Evolutionary conservation across 2,329 filamentous ascomycete species (phyloP), one percentile per base, ranked within the genome.

Genomic region (Fusarium paranaense): DNA sequence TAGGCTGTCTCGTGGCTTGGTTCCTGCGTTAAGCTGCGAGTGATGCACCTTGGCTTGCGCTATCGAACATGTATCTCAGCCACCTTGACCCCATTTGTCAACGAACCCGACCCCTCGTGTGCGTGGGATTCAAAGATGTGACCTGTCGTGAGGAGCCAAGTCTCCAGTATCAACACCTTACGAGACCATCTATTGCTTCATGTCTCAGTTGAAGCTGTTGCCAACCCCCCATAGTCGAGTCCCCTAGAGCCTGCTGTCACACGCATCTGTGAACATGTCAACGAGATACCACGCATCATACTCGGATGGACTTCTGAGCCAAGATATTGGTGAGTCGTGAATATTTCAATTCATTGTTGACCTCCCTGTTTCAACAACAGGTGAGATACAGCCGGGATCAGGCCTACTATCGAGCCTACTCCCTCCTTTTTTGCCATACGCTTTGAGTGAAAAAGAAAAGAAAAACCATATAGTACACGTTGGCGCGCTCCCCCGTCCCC

Each of bases 391-490:
- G 42, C 33, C 58, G 20, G 56, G 66, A 67, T 47, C 56, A 58
- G 58, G 57, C 38, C 45, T 54, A 66, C 33, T 61, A 45, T 42
- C 58, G 57, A 69, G 66, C 67, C 64, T 27, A 60, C 65, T 65
- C 68, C 60, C 57, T 32, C 66, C 62, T 69, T 66, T 69, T 62
- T 70, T 74, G 60, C 57, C 54, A 67, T 64, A 54, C 69, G 66
- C 67, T 70, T 66, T 32, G 64, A 62, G 40, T 52, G 42, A 18
- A 25, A 57, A 57, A 62, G 22, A 37, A 54, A 35, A 64, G 22
- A 72, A 14, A 42, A 64, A 62, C 64, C 64, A 72, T 75, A 72
- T 78, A 71, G 57, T 78, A 79, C 76, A 78, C 63, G 38, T 71
- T 74, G 70, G 57, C 66, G 59, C 64, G 47, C 42, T 72, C 40